phyloP scores from a whole-genome alignment of 1,284 basidiomycete genomes.

The Irpex lacteus region DNA sequence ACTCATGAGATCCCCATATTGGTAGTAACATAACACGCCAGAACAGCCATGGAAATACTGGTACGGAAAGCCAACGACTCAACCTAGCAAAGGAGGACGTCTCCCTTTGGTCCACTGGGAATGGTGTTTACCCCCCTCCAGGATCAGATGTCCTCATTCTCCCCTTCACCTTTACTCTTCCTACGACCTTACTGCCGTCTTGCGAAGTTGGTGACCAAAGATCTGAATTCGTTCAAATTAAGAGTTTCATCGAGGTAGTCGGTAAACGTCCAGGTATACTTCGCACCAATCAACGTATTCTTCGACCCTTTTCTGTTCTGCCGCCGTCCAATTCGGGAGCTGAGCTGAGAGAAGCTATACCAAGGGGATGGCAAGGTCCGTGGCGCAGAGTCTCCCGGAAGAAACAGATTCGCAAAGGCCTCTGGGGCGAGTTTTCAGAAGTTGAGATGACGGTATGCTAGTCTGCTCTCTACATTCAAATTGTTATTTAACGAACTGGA shows the following conservation, averaged over 20 bases:
- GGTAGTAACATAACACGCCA: neutral
- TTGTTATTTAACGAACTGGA: neutral
- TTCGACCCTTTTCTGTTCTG: constrained; percentile 17
- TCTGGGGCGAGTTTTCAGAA: constrained; percentile 21
- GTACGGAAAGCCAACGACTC: neutral
- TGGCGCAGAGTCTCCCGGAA: constrained; percentile 8
- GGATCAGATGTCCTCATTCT: constrained; percentile 19
- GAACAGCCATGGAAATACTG: neutral
- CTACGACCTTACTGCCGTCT: constrained; percentile 19
- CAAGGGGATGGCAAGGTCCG: constrained; percentile 1
- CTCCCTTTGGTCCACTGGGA: constrained; percentile 5
- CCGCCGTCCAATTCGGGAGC: constrained; percentile 13
- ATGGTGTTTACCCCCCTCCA: constrained; percentile 18
- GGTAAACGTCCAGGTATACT: constrained; percentile 20
- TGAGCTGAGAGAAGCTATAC: neutral
- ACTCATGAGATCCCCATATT: neutral
- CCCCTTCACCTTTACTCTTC: constrained; percentile 23
- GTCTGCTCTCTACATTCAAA: neutral
- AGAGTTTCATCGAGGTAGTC: constrained; percentile 20
- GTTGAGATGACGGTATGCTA: constrained; percentile 15
- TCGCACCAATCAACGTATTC: constrained; percentile 14
- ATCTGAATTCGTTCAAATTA: neutral
- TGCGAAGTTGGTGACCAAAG: constrained; percentile 11
- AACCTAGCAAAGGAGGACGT: neutral
- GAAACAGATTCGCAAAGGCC: constrained; percentile 16